Base-by-base conservation (phyloP, 2,329 filamentous ascomycete species). In the Alternaria sp. region DNA sequence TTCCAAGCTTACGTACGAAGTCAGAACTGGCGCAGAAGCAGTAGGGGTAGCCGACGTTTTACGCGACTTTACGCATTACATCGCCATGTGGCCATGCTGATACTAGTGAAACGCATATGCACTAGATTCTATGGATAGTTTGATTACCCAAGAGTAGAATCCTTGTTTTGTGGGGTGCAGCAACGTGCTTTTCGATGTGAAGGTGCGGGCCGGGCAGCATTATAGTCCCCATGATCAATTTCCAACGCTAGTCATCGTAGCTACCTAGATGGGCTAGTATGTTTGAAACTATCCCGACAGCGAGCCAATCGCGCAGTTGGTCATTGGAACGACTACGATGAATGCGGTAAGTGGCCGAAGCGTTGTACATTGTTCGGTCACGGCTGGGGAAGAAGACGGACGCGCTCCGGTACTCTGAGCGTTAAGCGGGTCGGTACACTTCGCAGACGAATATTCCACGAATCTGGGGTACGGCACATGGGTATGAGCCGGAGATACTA, bases 161-260 rank as follows among this genome's bases (percentile, higher is more conserved):
- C 57, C 57, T 41, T 49, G 57, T 53, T 51, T 51, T 60, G 32
- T 26, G 44, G 43, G 44, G 28, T 30, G 11, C 12, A 57, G 22
- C 48, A 41, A 47, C 51, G 12, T 54, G 53, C 24, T 28, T 38
- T 51, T 51, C 44, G 51, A 54, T 51, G 39, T 51, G 9, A 63
- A 51, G 57, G 53, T 56, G 57, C 61, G 57, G 61, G 36, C 61
- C 57, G 49, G 32, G 12, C 26, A 49, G 44, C 38, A 34, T 51
- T 61, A 18, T 52, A 26, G 57, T 42, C 48, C 57, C 51, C 61
- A 59, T 63, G 61, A 63, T 32, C 49, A 18, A 7, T 30, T 26
- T 51, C 20, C 24, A 24, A 34, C 26, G 11, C 32, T 24, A 38
- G 34, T 51, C 12, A 24, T 39, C 2, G 11, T 36, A 20, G 34